Evolutionary conservation across 441 rosid genomes (phyloP).

Genomic region (Erysimum cheiri): DNA sequence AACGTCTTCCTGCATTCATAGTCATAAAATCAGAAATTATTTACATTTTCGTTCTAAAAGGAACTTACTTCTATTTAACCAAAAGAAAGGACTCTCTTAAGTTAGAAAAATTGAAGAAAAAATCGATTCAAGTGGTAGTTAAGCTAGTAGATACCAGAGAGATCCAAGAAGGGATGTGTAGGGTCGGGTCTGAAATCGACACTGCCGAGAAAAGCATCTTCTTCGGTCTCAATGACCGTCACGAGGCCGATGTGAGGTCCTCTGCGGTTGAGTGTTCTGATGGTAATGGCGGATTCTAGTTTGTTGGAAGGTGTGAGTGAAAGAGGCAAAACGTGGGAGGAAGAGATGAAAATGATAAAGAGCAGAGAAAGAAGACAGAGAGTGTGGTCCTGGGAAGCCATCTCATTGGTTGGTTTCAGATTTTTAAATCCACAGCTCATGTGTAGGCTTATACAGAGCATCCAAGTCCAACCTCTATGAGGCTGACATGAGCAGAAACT

Average conservation of each 20-base stretch:
- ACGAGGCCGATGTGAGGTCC: constrained; percentile 55
- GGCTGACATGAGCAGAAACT: not conserved
- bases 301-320: constrained; percentile 26
- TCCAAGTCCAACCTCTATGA: not conserved
- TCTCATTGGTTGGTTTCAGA: constrained; percentile 19
- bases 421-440: not conserved
- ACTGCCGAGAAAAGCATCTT: constrained; percentile 44
- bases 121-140: constrained; percentile 11
- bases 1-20: constrained; percentile 48
- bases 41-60: not conserved
- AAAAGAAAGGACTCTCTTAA: not conserved
- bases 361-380: constrained; percentile 17
- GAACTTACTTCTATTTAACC: not conserved
- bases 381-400: constrained; percentile 27
- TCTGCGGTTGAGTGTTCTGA: constrained; percentile 41
- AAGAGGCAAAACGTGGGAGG: constrained; percentile 23
- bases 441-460: not conserved
- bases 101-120: not conserved
- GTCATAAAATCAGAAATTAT: not conserved
- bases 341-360: constrained; percentile 19
- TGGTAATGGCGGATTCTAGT: constrained; percentile 32
- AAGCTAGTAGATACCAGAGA: constrained; percentile 46
- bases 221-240: constrained; percentile 50
- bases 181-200: constrained; percentile 45
- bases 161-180: constrained; percentile 48